These are phyloP conservation scores for Microbotryum silenes-acaulis DNA, from an alignment of 1,284 basidiomycete genomes.

Conservation along the genomic window DNA sequence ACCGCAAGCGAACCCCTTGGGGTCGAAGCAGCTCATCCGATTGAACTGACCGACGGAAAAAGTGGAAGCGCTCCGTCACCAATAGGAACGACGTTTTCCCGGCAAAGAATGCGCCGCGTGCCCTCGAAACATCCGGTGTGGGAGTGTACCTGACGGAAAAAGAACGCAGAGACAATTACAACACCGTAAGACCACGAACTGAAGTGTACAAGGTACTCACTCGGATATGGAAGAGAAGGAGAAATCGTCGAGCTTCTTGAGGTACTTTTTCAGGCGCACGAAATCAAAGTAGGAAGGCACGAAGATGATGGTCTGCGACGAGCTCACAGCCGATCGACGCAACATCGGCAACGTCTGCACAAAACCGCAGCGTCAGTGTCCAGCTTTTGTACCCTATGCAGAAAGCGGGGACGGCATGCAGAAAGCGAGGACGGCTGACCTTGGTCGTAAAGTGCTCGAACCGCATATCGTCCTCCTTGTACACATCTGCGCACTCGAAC, in stretches of 20 bases:
- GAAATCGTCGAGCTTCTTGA: conserved; percentile 61
- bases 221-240: conserved; percentile 81
- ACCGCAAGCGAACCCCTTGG: conserved; percentile 7
- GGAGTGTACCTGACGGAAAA: conserved; percentile 63
- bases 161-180: not conserved
- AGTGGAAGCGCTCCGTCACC: conserved; percentile 94
- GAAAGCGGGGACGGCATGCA: not conserved
- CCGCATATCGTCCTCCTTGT: conserved; percentile 76
- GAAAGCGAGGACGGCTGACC: conserved; percentile 43
- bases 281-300: conserved; percentile 96
- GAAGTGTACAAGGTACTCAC: conserved; percentile 45
- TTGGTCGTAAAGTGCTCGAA: conserved; percentile 81
- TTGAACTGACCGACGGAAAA: conserved; percentile 69
- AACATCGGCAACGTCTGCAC: conserved; percentile 65
- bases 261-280: conserved; percentile 77
- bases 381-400: too few species aligned
- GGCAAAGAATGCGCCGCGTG: conserved; percentile 83
- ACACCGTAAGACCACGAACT: not conserved
- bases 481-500: conserved; percentile 64
- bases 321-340: conserved; percentile 83
- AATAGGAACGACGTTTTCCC: conserved; percentile 80
- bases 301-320: conserved; percentile 77
- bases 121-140: conserved; percentile 85
- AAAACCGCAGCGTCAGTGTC: too few species aligned
- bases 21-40: not conserved